Percentiles rank a stretch among this genome's conserved stretches.
Evolutionary conservation across 352 stramenopile species (phyloP).

Genomic region (Thraustotheca clavata): DNA sequence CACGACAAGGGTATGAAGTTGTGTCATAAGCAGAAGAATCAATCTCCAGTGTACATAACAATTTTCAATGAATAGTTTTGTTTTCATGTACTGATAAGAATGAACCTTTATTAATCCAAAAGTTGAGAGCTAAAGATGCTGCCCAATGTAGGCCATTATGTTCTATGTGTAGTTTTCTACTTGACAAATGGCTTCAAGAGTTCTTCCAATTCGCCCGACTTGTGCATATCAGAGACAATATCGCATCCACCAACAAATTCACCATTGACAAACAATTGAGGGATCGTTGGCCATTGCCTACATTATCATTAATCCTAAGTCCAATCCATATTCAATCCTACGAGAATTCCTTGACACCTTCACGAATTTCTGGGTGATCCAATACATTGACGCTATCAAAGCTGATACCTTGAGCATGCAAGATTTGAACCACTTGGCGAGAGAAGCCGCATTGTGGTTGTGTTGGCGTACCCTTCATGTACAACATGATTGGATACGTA

Average conservation of each 20-base stretch:
- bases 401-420: constrained; percentile 88
- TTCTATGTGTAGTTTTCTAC: constrained; percentile 27
- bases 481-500: constrained; percentile 95
- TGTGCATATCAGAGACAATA: constrained; percentile 95
- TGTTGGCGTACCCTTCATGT: constrained; percentile 99
- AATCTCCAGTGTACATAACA: too few relatives aligned
- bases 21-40: too few relatives aligned
- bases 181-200: constrained; percentile 83
- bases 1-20: background rate
- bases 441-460: constrained; percentile 97
- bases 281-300: constrained; percentile 94
- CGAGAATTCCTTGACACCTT: constrained; percentile 98
- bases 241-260: constrained; percentile 99
- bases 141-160: background rate
- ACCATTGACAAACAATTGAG: constrained; percentile 98
- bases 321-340: constrained; percentile 34
- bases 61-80: too few relatives aligned
- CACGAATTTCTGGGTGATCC: constrained; percentile 95
- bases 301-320: background rate
- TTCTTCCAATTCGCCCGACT: constrained; percentile 87
- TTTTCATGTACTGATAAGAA: too few relatives aligned
- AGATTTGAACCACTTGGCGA: constrained; percentile 92
- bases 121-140: too few relatives aligned
- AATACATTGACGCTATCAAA: constrained; percentile 99
- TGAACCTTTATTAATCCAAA: too few relatives aligned